Percentiles rank a stretch among this genome's conserved stretches.
phyloP scores from a whole-genome alignment of 2,329 filamentous ascomycete genomes.

The Aspergillus novoparasiticus region DNA sequence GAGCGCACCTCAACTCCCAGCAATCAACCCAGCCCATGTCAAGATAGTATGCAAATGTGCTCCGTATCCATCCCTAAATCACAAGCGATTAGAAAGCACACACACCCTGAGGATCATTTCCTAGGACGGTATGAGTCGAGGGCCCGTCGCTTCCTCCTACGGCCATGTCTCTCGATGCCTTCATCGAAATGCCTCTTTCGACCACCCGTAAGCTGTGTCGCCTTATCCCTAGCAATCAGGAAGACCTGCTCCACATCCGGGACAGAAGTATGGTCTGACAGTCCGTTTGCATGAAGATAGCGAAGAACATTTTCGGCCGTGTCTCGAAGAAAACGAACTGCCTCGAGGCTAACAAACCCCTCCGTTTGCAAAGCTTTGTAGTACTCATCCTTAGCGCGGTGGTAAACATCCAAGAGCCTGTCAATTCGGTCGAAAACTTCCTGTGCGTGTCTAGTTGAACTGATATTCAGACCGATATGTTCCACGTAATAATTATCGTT shows the following conservation, averaged over 20 bases:
- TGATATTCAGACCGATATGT: not conserved
- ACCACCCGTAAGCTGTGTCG: slow-evolving; percentile 39
- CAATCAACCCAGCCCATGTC: not conserved
- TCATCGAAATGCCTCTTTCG: slow-evolving; percentile 43
- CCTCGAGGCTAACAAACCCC: slow-evolving; percentile 25
- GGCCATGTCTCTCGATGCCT: slow-evolving; percentile 10
- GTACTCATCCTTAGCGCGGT: slow-evolving; percentile 42
- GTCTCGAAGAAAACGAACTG: slow-evolving; percentile 46
- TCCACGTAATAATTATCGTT: not conserved
- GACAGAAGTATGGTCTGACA: slow-evolving; percentile 30
- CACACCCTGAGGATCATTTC: not conserved
- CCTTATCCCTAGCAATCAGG: slow-evolving; percentile 36
- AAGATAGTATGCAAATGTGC: not conserved
- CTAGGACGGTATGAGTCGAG: slow-evolving; percentile 31
- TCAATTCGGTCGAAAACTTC: slow-evolving; percentile 9
- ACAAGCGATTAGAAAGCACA: not conserved
- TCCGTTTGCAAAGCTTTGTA: slow-evolving; percentile 28
- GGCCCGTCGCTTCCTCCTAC: slow-evolving; percentile 15
- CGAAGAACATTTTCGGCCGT: slow-evolving; percentile 46
- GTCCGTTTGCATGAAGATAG: slow-evolving; percentile 32
- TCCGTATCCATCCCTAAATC: not conserved
- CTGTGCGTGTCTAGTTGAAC: not conserved
- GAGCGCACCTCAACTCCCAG: not conserved
- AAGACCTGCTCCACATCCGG: slow-evolving; percentile 38
- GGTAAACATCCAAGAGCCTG: slow-evolving; percentile 35